Conservation (phyloP, 2,329 filamentous ascomycete genomes). For the Ophiostoma ulmi region DNA sequence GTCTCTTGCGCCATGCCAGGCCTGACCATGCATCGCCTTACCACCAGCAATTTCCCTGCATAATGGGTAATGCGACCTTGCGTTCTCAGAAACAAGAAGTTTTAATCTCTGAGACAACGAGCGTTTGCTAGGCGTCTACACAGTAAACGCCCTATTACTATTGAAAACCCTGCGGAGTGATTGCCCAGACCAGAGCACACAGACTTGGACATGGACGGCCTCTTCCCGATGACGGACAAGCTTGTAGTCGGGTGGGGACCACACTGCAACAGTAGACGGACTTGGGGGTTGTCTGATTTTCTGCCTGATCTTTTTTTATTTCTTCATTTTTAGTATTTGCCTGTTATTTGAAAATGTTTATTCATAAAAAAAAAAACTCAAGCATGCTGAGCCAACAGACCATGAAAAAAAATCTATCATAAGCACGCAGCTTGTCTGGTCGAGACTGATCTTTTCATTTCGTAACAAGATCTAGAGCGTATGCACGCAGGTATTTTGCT, state of each 20-base stretch:
- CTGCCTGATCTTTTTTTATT: not conserved
- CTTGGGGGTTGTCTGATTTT: not conserved
- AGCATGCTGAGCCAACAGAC: not conserved
- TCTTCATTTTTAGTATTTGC: not conserved
- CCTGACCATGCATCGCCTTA: not conserved
- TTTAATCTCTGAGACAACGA: too few species aligned
- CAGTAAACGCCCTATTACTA: too few species aligned
- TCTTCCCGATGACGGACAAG: constrained; percentile 9
- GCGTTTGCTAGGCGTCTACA: too few species aligned
- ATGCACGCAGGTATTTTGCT: not conserved
- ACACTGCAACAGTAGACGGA: constrained; percentile 10
- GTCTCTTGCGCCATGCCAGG: not conserved
- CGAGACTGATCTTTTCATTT: not conserved
- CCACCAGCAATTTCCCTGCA: constrained; percentile 12
- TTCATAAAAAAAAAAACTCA: not conserved
- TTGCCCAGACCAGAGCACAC: not conserved
- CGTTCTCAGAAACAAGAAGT: too few species aligned
- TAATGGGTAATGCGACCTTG: constrained; percentile 1
- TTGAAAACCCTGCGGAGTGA: not conserved
- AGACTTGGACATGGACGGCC: not conserved
- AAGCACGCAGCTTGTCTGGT: not conserved
- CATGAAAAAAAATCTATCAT: not conserved
- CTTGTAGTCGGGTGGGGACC: not conserved
- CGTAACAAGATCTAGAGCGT: not conserved
- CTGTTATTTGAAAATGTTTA: not conserved